Evolutionary conservation across 1,284 basidiomycete species (phyloP).

Genomic region (Ganoderma meredithae): DNA sequence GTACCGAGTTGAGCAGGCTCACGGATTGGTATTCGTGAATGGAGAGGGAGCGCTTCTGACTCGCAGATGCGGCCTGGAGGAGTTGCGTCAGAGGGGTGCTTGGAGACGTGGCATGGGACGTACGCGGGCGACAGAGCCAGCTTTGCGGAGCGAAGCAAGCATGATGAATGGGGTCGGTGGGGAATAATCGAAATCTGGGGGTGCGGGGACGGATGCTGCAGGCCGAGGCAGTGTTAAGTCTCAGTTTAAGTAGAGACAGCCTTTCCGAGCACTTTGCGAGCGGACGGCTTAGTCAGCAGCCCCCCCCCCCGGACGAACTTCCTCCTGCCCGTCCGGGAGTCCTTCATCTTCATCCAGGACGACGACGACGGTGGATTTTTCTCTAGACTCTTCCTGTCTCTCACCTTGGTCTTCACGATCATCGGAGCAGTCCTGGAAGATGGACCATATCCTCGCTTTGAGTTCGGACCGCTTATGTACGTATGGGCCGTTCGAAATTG

Average conservation of each 20-base stretch:
- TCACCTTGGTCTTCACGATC: constrained; percentile 48
- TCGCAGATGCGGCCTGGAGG: constrained; percentile 66
- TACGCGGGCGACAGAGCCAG: constrained; percentile 67
- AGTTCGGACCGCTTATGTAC: constrained; percentile 71
- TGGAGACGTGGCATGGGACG: constrained; percentile 36
- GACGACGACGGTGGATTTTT: constrained; percentile 75
- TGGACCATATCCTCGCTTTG: constrained; percentile 70
- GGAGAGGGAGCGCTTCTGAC: constrained; percentile 93
- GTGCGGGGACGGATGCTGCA: constrained; percentile 28
- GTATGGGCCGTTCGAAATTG: constrained; percentile 79
- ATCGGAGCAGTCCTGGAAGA: constrained; percentile 67
- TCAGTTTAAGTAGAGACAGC: constrained; percentile 5
- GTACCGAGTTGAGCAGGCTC: constrained; percentile 90
- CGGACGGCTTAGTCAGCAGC: constrained; percentile 36
- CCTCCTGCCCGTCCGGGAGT: constrained; percentile 8
- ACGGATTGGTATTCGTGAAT: constrained; percentile 99
- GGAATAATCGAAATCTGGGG: background rate
- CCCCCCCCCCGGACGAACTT: constrained; percentile 13
- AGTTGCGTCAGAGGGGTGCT: constrained; percentile 10
- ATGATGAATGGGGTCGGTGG: constrained; percentile 46
- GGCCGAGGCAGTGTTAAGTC: constrained; percentile 18
- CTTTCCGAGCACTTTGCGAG: constrained; percentile 12
- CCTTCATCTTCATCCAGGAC: constrained; percentile 54
- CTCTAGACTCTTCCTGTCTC: constrained; percentile 71
- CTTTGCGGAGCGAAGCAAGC: constrained; percentile 70